Conservation (phyloP, 2,329 filamentous ascomycete genomes). For the Paecilomyces fulvus region DNA sequence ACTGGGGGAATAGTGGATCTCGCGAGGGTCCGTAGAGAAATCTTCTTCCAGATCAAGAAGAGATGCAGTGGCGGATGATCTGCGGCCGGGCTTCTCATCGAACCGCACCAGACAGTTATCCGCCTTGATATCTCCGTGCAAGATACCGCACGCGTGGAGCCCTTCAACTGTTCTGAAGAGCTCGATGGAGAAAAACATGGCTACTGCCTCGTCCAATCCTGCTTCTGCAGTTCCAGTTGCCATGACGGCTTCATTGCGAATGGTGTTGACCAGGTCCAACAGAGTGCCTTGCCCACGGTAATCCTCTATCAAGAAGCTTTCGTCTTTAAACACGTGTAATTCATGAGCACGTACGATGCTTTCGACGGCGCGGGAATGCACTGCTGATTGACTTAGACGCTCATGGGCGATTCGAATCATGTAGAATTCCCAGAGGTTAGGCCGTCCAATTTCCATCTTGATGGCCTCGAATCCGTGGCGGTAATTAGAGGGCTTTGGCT, state of each 20-base stretch:
- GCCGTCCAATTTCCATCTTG: slow-evolving; percentile 80
- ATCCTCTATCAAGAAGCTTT: slow-evolving; percentile 81
- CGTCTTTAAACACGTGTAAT: slow-evolving; percentile 83
- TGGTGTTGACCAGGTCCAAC: slow-evolving; percentile 86
- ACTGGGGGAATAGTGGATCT: slow-evolving; percentile 58
- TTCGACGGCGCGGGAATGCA: slow-evolving; percentile 57
- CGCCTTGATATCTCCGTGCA: slow-evolving; percentile 91
- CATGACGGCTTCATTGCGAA: slow-evolving; percentile 55
- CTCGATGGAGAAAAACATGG: slow-evolving; percentile 94
- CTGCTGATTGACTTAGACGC: slow-evolving; percentile 56
- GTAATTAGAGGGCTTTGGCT: slow-evolving; percentile 13
- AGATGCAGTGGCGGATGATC: slow-evolving; percentile 17
- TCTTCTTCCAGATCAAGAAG: slow-evolving; percentile 20
- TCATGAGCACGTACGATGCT: slow-evolving; percentile 80
- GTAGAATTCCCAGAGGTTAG: slow-evolving; percentile 90
- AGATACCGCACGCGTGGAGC: slow-evolving; percentile 66
- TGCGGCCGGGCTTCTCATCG: slow-evolving; percentile 36
- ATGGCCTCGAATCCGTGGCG: slow-evolving; percentile 68
- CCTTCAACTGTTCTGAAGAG: slow-evolving; percentile 83
- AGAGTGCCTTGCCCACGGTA: slow-evolving; percentile 84
- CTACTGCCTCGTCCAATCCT: slow-evolving; percentile 80
- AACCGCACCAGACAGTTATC: slow-evolving; percentile 92
- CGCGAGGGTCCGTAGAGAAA: slow-evolving; percentile 16
- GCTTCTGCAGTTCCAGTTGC: slow-evolving; percentile 43
- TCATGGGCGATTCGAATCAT: slow-evolving; percentile 78